Base-by-base conservation (phyloP, 1,284 basidiomycete species). In the Cutaneotrichosporon cyanovorans region DNA sequence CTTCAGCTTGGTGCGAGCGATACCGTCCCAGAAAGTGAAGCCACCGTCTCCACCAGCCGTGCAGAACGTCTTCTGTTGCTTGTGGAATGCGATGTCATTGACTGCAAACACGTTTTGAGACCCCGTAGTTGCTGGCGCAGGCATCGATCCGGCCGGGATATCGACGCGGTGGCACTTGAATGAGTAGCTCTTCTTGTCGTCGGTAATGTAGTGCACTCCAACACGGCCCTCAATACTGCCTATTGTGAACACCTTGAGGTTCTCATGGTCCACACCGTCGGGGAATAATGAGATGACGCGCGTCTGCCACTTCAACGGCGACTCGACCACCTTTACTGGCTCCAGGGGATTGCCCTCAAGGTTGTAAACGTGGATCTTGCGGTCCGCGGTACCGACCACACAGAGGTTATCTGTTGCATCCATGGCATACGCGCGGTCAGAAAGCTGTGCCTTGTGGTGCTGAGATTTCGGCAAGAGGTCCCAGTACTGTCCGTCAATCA, bases 91-190 rank as follows among this genome's bases (percentile, higher is more conserved):
- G 60, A 89, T 85, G 48, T 87, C 84, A 62, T 98, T 97, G 48
- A 97, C 90, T 1, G 91, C 80, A 64, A 80, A 97, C 14, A 97
- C 85, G 40, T 90, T 74, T 0, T 84, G 81, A 57, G 86, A 59
- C 39, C 50, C 48, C 1, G 46, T 37, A 25, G 51, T 39, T 1
- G 64, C 63, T 2, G 61, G 62, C n/a, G 53, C 60, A 3, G 59
- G 60, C 58, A 60, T 63, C 18, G 50, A 49, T n/a, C 56, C 54
- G 12, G 38, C 41, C 4, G 62, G 58, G 23, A 66, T 61, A 42
- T 91, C 87, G 44, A 81, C 80, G 34, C 92, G 86, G 68, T 96
- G 92, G 63, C 92, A 96, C 63, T 91, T 93, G 79, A 97, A 97
- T 0, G 87, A 90, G 67, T 93, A 95, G 73, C 93, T 93, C 66